Evolutionary conservation across 257 asterid genomes (phyloP), one percentile per base, ranked within the genome.

Genomic region (Apocynum venetum): DNA sequence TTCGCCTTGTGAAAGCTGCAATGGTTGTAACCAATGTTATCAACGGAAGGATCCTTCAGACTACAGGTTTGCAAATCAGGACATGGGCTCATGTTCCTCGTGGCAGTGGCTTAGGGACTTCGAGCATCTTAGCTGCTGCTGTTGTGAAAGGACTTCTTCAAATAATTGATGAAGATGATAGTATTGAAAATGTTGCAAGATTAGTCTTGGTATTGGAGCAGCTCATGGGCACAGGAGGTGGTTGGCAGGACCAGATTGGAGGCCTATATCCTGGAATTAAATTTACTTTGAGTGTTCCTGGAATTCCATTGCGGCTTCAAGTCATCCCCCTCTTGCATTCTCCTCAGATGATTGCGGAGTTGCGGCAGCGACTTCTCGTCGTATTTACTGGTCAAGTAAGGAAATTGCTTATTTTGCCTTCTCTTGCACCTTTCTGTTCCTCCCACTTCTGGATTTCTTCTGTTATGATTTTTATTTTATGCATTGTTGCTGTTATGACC

Each of bases 1-100:
- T 96, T 83, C 98, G 99, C 70, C 91, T 96, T 43, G 99, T 93
- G 76, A 96, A 93, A 84, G 92, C 96, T 82, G 97, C 99, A 72
- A 75, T 96, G 83, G 89, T 90, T 66, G 96, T 93, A 17, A 93
- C 97, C 65, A 83, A 86, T 82, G 78, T 89, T 75, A 77, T 80
- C 79, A 85, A 82, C 47, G 77, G 75, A 73, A 84, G 60, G 75
- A 72, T 74, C 67, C 84, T 89, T 77, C 86, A 82, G 65, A 84
- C 89, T 56, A 83, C 72, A 35, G 96, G 97, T 66, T 83, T 93
- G 89, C 86, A 78, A 67, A 93, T 96, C 82, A 89, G 80, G 85
- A 93, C 99, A 41, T 96, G 99, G 99, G 98, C 99, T 59, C 83
- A 86, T 20, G 97, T 96, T 71, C 99, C 99, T 72, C 97, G 98